Percentiles rank a stretch among this genome's conserved stretches.
Conservation (phyloP, 192 early-diverging fungal species). For the Coemansia sp. region DNA sequence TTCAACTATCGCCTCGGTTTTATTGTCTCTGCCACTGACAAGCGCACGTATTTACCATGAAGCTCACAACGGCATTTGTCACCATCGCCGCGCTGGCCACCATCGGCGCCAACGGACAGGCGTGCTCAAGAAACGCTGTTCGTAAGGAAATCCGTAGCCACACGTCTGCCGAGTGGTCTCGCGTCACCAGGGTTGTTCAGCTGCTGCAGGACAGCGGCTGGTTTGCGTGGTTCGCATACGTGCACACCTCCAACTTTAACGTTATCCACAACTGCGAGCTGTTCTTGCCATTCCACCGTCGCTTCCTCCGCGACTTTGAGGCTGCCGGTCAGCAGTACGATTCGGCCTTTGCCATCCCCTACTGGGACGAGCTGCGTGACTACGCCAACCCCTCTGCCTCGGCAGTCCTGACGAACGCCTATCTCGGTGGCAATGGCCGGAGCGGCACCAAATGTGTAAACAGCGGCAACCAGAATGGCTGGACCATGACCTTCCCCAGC, state of each 20-base stretch:
- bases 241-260: constrained; percentile 33
- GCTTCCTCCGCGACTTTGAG: constrained; percentile 52
- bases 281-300: constrained; percentile 53
- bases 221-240: constrained; percentile 37
- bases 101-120: constrained; percentile 28
- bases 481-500: constrained; percentile 25
- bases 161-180: constrained; percentile 27
- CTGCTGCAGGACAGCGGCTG: constrained; percentile 31
- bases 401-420: constrained; percentile 26
- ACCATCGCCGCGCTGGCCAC: constrained; percentile 31
- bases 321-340: constrained; percentile 24
- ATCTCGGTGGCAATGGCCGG: constrained; percentile 40
- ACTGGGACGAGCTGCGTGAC: constrained; percentile 54
- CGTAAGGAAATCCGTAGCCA: constrained; percentile 52
- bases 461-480: constrained; percentile 19
- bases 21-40: not conserved
- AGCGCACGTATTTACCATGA: constrained; percentile 22
- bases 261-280: constrained; percentile 42
- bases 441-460: constrained; percentile 26
- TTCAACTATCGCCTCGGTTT: not conserved
- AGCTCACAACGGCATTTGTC: constrained; percentile 37
- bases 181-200: constrained; percentile 11
- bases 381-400: constrained; percentile 40
- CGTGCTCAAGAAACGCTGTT: constrained; percentile 16
- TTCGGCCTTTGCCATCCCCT: constrained; percentile 39